Base-by-base conservation (phyloP, 192 early-diverging fungal genomes). In the Umbelopsis sp. region DNA sequence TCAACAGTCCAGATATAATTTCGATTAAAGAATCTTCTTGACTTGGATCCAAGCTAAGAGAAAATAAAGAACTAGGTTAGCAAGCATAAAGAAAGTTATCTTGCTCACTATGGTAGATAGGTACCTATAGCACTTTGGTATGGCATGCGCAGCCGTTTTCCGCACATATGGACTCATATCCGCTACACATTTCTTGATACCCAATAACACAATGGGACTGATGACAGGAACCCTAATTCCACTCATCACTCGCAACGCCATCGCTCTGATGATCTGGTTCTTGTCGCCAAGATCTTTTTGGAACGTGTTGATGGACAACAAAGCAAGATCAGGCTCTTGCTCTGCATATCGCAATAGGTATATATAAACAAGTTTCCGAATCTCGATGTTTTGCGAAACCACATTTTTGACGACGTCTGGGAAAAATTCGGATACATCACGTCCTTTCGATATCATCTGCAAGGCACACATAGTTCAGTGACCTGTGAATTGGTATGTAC, bases 321-420 rank as follows among this genome's bases (percentile, higher is more conserved):
- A 80, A 34, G 96, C 94, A 59, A 99, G 83, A 79, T 99, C 98
- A 47, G 92, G 98, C 74, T 99, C 96, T 80, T 95, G 89, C 74
- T 98, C 96, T 9, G 96, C 96, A 76, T 98, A 99, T 51, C 94
- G 90, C 67, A 96, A 77, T 20, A 99, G 81, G 76, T 96, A 99
- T 70, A 98, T 97, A 83, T 97, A 97, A 25, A 99, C 98, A 4
- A 99, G 86, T 69, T 96, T 95, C 36, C 96, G 90, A 36, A 98
- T 88, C 71, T 96, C 94, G 69, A 97, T 83, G 66, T 92, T 94
- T 8, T 84, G 85, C 11, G 96, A 93, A 0, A 95, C 96, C 0
- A 99, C 98, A 79, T 97, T 98, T 80, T 98, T 99, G 68, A 99
- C 96, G 17, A 99, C 97, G 71, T 95, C 92, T 36, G 93, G 89